Conservation (phyloP, 1,139 yeast species). For the Meyerozyma athensensis region DNA sequence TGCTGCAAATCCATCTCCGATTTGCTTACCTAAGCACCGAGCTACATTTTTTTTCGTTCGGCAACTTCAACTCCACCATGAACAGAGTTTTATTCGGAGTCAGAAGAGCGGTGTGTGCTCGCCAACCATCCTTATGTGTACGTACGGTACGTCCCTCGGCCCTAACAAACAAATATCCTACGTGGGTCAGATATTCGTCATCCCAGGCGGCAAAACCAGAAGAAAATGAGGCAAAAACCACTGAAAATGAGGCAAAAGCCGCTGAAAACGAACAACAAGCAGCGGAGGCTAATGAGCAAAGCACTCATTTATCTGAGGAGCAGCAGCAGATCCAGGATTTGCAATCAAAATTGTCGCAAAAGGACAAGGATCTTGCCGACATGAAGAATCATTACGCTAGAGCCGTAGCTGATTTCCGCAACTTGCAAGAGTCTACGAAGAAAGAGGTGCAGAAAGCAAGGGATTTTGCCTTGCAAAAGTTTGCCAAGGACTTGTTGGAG, state of each 20-base stretch:
- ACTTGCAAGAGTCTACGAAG: conserved; percentile 85
- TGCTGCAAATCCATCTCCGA: too few species aligned
- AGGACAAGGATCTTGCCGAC: conserved; percentile 78
- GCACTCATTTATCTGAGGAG: conserved; percentile 8
- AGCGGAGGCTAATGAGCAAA: conserved; percentile 6
- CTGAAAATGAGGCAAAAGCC: conserved; percentile 7
- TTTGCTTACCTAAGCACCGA: too few species aligned
- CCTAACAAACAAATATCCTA: background rate
- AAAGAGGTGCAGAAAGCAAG: conserved; percentile 82
- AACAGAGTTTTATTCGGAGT: conserved; percentile 1
- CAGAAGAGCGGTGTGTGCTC: background rate
- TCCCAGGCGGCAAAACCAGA: conserved; percentile 10
- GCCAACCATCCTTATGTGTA: background rate
- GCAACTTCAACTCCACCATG: background rate
- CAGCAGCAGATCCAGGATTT: conserved; percentile 30
- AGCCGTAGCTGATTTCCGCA: conserved; percentile 89
- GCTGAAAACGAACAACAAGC: conserved; percentile 9
- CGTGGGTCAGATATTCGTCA: conserved; percentile 3
- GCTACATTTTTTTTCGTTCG: background rate
- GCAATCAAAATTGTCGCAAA: conserved; percentile 52
- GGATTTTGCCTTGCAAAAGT: conserved; percentile 89
- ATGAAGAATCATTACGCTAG: conserved; percentile 80
- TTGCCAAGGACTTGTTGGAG: conserved; percentile 86
- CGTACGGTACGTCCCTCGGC: background rate
- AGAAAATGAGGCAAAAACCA: conserved; percentile 11